These are phyloP conservation scores for Podospora comata DNA, from an alignment of 495 filamentous ascomycete genomes.

Conservation along the genomic window DNA sequence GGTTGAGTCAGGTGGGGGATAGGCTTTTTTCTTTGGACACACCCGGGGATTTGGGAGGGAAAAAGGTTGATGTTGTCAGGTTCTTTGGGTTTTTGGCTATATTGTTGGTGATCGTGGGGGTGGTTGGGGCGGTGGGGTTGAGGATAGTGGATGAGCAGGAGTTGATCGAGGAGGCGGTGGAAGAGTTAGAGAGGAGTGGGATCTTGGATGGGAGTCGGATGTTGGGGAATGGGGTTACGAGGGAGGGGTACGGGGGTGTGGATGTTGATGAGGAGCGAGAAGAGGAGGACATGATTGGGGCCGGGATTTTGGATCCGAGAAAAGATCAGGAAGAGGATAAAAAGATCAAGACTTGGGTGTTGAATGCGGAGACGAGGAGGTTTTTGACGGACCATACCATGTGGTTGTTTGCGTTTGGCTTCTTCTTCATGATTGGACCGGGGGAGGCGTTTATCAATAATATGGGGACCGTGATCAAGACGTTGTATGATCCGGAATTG, in stretches of 20 bases:
- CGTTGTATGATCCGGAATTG: conserved; percentile 62
- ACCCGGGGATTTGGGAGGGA: conserved; percentile 59
- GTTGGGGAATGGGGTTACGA: conserved; percentile 33
- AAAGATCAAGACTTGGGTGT: conserved; percentile 74
- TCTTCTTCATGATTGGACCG: conserved; percentile 90
- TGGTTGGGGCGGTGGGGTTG: conserved; percentile 71
- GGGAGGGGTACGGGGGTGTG: conserved; percentile 40
- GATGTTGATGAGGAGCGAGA: conserved; percentile 28
- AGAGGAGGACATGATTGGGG: conserved; percentile 37
- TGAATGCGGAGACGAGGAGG: conserved; percentile 79
- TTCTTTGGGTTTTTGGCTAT: conserved; percentile 81
- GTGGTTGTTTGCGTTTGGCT: conserved; percentile 89
- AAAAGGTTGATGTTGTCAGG: conserved; percentile 75
- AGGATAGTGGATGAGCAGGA: conserved; percentile 60
- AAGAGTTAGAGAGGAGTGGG: conserved; percentile 80
- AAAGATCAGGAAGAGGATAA: conserved; percentile 59
- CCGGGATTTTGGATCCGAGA: conserved; percentile 32
- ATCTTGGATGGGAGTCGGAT: conserved; percentile 59
- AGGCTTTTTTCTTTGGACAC: conserved; percentile 65
- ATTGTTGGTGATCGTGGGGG: conserved; percentile 62
- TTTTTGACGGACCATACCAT: conserved; percentile 87
- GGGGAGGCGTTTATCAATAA: conserved; percentile 98
- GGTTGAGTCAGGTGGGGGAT: conserved; percentile 85
- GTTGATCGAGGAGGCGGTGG: conserved; percentile 81
- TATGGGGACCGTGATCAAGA: conserved; percentile 86